phyloP scores from a whole-genome alignment of 306 rosid genomes.

The Acmispon strigosus region DNA sequence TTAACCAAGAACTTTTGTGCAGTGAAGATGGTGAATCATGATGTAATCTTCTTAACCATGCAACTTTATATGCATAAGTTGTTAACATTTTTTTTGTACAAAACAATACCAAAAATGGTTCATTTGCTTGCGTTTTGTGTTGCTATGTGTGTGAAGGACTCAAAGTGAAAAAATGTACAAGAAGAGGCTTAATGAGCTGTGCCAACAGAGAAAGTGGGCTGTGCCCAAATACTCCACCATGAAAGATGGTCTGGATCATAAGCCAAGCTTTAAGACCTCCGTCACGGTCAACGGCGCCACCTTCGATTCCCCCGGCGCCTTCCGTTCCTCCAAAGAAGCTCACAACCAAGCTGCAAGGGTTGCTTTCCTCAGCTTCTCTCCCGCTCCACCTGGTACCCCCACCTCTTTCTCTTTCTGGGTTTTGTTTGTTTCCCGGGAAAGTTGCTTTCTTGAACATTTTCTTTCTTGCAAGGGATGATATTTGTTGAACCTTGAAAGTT shows the following conservation, averaged over 20 bases:
- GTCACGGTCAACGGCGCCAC: constrained; percentile 40
- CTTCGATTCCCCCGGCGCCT: constrained; percentile 28
- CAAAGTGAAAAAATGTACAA: constrained; percentile 41
- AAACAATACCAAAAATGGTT: no score
- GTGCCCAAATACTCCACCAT: constrained; percentile 38
- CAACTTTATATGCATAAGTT: no score
- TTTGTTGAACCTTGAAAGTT: no score
- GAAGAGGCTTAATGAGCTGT: constrained; percentile 53
- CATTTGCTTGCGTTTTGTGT: no score
- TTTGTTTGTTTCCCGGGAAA: neutral
- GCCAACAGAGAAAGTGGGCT: constrained; percentile 48
- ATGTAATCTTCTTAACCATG: no score
- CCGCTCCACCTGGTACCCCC: constrained; percentile 6
- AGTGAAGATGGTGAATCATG: no score
- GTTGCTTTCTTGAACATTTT: neutral
- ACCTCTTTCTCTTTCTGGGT: neutral
- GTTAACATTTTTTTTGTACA: no score
- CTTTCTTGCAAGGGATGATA: neutral
- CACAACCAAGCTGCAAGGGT: constrained; percentile 52
- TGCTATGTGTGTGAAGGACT: neutral
- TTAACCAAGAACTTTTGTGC: no score
- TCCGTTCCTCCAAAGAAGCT: constrained; percentile 52
- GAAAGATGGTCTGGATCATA: constrained; percentile 54
- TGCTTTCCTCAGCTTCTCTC: constrained; percentile 41
- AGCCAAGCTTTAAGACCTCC: constrained; percentile 45